Conservation (phyloP, 1,284 basidiomycete genomes). For the Microstroma glucosiphilum region DNA sequence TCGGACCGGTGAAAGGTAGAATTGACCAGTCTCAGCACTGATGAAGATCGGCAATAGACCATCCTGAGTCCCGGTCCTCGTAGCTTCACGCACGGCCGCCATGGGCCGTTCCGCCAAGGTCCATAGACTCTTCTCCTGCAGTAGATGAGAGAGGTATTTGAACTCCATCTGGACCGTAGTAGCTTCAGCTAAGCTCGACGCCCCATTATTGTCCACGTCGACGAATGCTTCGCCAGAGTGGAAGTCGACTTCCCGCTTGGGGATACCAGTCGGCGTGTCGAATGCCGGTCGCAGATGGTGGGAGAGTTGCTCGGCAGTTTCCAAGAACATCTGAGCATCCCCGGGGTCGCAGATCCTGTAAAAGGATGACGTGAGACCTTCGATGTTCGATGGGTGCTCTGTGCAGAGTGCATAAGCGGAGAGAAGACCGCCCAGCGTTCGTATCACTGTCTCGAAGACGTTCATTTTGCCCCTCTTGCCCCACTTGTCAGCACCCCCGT, state of each 20-base stretch:
- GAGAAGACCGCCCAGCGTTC: conserved; percentile 73
- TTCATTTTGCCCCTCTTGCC: conserved; percentile 58
- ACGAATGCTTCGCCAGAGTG: conserved; percentile 61
- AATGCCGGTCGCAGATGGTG: conserved; percentile 80
- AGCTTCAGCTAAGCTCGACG: conserved; percentile 66
- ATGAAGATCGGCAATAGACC: conserved; percentile 80
- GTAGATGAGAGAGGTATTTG: conserved; percentile 76
- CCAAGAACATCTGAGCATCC: conserved; percentile 43
- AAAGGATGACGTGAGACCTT: neutral
- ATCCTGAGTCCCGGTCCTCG: conserved; percentile 52
- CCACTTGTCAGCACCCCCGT: conserved; percentile 56
- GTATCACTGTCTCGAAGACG: conserved; percentile 85
- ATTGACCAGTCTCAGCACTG: conserved; percentile 62
- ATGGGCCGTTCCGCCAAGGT: conserved; percentile 62
- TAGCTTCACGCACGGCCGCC: conserved; percentile 27
- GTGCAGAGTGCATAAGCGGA: conserved; percentile 57
- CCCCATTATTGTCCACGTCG: conserved; percentile 62
- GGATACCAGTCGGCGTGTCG: conserved; percentile 64
- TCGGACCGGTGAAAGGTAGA: conserved; percentile 69
- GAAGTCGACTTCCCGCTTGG: conserved; percentile 72
- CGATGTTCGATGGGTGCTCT: conserved; percentile 4
- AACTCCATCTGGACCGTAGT: conserved; percentile 55
- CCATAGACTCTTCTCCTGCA: conserved; percentile 74
- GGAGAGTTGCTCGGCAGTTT: conserved; percentile 62
- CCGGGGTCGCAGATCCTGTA: neutral